Percentiles rank a stretch among this genome's conserved stretches.
Conservation (phyloP, 2,329 filamentous ascomycete genomes). For the Microcera coccophila region DNA sequence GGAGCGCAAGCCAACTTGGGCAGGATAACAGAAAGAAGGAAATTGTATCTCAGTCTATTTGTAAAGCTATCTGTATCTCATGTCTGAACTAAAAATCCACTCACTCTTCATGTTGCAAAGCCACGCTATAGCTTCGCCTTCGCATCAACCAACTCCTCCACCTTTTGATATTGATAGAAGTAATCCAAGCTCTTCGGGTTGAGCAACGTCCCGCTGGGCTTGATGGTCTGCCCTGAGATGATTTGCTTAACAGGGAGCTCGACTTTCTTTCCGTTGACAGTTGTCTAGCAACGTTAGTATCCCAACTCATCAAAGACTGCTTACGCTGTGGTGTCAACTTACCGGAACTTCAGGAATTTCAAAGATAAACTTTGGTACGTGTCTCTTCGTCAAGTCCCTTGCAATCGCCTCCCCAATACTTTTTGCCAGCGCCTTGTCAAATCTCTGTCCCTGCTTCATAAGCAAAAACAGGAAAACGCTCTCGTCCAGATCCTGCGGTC, state of each 20-base stretch:
- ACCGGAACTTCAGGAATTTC: constrained; percentile 78
- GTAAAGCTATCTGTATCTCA: too few relatives aligned
- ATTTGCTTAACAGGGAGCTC: constrained; percentile 83
- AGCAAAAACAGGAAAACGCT: constrained; percentile 53
- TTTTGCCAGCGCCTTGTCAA: constrained; percentile 52
- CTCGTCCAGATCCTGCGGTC: constrained; percentile 55
- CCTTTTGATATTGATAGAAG: constrained; percentile 66
- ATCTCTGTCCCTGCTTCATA: constrained; percentile 53
- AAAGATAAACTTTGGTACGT: constrained; percentile 76
- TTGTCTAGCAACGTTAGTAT: constrained; percentile 51
- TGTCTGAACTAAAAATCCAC: too few relatives aligned
- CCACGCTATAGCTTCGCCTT: constrained; percentile 34
- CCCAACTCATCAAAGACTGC: background rate
- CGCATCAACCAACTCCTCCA: constrained; percentile 31
- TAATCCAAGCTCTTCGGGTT: constrained; percentile 74
- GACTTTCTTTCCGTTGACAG: constrained; percentile 81
- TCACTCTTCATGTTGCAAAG: too few relatives aligned
- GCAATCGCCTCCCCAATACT: constrained; percentile 63
- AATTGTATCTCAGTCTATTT: too few relatives aligned
- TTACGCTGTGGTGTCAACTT: constrained; percentile 31
- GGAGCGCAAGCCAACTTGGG: too few relatives aligned
- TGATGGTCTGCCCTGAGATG: constrained; percentile 69
- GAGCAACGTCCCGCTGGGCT: constrained; percentile 69
- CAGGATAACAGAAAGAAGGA: too few relatives aligned
- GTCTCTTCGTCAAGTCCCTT: constrained; percentile 63